Evolutionary conservation across 2,329 filamentous ascomycete genomes (phyloP), one percentile per base, ranked within the genome.

Genomic region (Coniella lustricola): DNA sequence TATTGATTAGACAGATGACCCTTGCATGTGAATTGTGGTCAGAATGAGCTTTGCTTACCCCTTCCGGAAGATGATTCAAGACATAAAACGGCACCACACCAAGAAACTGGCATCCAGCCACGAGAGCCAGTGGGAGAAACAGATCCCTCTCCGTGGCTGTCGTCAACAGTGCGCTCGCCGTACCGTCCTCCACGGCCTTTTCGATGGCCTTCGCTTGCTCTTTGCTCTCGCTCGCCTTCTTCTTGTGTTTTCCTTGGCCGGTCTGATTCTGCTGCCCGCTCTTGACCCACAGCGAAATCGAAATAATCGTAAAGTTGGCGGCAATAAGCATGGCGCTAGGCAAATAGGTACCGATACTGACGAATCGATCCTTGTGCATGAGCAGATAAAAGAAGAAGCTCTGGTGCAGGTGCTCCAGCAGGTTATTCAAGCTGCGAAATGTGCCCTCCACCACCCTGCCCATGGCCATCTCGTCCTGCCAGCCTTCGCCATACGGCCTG

Each of bases 331-430:
- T 98, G n/a, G 93, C 93, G 58, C 89, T 94, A 0, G 93, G 93
- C 3, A 98, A 76, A 62, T 98, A 98, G 1, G 91, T 98, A 14
- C 93, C 93, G 55, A 98, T 98, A 67, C 90, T 97, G 57, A 97
- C 93, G 63, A 98, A 98, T 10, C 90, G 83, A 59, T 93, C 87
- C 25, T 84, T 80, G 57, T 94, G 85, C 81, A 97, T 90, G 38
- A 98, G 76, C 44, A 98, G 74, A 65, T 98, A 98, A 70, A 98
- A 97, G 77, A 98, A 98, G 74, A 98, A 98, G 65, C 90, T 96
- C 69, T 98, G 93, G 64, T 98, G 93, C 53, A 98, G 75, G 64
- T 98, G 90, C 68, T 98, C 93, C 29, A 98, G 77, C 50, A 98
- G 71, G 62, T 98, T 98, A 70, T 98, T 98, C 66, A 98, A 72